These are phyloP conservation scores for Suhomyces pyralidae DNA, from an alignment of 805 yeast species.

Conservation along the genomic window DNA sequence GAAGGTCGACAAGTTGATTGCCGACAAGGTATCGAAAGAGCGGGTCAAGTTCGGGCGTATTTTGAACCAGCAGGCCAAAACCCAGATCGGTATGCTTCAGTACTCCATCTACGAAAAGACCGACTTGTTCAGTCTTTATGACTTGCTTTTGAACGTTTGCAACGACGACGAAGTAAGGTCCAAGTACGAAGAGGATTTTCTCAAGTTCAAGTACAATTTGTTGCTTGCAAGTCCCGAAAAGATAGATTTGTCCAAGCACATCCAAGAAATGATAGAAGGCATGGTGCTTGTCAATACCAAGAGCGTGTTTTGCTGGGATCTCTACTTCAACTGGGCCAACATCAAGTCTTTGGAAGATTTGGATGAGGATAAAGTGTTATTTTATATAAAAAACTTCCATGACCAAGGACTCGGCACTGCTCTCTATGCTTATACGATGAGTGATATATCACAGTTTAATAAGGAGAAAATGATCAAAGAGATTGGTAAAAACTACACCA, in stretches of 20 bases:
- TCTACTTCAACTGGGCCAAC: conserved; percentile 74
- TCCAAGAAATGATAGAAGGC: conserved; percentile 61
- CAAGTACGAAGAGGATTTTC: conserved; percentile 53
- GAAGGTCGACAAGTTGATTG: conserved; percentile 41
- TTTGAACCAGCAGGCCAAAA: conserved; percentile 40
- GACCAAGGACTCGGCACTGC: conserved; percentile 59
- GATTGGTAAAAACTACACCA: conserved; percentile 13
- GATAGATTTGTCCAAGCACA: conserved; percentile 30
- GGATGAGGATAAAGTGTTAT: conserved; percentile 44
- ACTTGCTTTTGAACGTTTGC: conserved; percentile 50
- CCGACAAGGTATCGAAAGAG: conserved; percentile 42
- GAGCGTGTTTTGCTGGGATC: conserved; percentile 65
- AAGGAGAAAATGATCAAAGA: conserved; percentile 11
- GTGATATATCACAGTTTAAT: conserved; percentile 67
- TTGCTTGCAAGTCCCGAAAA: conserved; percentile 56
- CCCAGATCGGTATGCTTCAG: conserved; percentile 34
- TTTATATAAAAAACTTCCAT: conserved; percentile 56
- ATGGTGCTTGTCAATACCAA: conserved; percentile 67
- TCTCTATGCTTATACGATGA: conserved; percentile 58
- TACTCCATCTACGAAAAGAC: conserved; percentile 52
- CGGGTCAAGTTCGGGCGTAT: conserved; percentile 47
- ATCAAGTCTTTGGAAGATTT: conserved; percentile 46
- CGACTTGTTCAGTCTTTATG: conserved; percentile 52
- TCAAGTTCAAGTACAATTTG: conserved; percentile 55
- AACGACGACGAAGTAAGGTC: conserved; percentile 62